Conservation (phyloP, 257 asterid genomes). For the Vinca minor region DNA sequence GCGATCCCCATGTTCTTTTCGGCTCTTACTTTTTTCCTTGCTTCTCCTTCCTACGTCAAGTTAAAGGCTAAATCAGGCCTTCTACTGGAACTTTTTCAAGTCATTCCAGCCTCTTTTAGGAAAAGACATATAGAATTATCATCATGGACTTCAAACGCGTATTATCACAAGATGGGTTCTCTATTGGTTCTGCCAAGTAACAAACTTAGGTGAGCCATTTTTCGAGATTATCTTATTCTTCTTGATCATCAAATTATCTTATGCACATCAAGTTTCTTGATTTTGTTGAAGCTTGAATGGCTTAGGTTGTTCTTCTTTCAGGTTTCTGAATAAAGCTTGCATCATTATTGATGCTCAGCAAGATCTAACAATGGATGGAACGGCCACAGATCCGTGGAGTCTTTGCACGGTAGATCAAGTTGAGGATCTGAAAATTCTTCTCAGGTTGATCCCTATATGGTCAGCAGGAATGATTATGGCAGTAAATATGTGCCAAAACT, state of each 20-base stretch:
- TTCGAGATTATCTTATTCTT: too few relatives aligned
- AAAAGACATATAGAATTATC: constrained; percentile 30
- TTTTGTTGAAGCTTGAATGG: too few relatives aligned
- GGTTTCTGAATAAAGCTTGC: constrained; percentile 77
- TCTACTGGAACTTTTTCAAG: constrained; percentile 43
- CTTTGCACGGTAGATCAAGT: constrained; percentile 72
- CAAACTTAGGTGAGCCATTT: constrained; percentile 34
- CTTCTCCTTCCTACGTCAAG: constrained; percentile 38
- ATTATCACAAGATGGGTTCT: constrained; percentile 36
- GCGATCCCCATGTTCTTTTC: constrained; percentile 30
- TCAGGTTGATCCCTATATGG: constrained; percentile 64
- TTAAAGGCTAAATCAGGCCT: constrained; percentile 34
- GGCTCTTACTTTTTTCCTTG: constrained; percentile 28
- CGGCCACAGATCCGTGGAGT: constrained; percentile 44
- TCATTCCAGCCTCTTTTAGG: constrained; percentile 44
- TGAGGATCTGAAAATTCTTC: constrained; percentile 57
- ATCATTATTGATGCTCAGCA: constrained; percentile 30
- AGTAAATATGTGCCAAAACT: constrained; percentile 36
- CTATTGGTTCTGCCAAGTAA: constrained; percentile 26
- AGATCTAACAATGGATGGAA: constrained; percentile 35
- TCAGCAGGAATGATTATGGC: constrained; percentile 43
- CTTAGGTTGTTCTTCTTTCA: constrained; percentile 4
- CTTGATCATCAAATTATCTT: too few relatives aligned
- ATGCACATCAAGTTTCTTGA: too few relatives aligned
- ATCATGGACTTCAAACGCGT: constrained; percentile 6